Conservation (phyloP, 2,329 filamentous ascomycete species). For the Epichloe scottii region DNA sequence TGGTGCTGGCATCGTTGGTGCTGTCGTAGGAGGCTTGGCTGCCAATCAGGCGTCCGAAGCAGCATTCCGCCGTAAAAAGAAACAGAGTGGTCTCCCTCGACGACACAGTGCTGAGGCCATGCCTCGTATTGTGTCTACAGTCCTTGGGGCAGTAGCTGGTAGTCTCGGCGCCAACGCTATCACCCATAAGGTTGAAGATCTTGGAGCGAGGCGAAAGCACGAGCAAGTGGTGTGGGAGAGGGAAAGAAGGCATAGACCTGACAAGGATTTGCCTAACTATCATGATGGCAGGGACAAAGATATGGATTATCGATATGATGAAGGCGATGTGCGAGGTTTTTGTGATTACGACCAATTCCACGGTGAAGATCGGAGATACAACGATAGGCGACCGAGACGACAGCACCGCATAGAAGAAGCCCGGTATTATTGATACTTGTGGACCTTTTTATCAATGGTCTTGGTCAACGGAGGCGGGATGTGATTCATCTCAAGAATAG, state of each 20-base stretch:
- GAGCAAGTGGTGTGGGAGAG: constrained; percentile 22
- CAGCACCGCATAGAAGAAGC: constrained; percentile 14
- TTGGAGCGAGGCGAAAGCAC: constrained; percentile 20
- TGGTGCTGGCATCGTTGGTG: constrained; percentile 38
- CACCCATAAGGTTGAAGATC: constrained; percentile 29
- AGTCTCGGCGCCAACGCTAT: constrained; percentile 41
- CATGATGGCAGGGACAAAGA: constrained; percentile 10
- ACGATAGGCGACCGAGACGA: constrained; percentile 13
- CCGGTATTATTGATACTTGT: constrained; percentile 7
- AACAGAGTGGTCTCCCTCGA: constrained; percentile 10
- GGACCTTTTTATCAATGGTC: no score
- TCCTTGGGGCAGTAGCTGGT: constrained; percentile 42
- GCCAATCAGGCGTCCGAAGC: constrained; percentile 35
- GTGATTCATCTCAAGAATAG: no score
- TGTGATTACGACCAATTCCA: constrained; percentile 18
- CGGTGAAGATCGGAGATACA: constrained; percentile 4
- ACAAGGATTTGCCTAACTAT: constrained; percentile 16
- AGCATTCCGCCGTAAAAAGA: constrained; percentile 19
- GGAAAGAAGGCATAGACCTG: constrained; percentile 15
- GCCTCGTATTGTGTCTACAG: constrained; percentile 31
- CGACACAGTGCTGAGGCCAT: constrained; percentile 18
- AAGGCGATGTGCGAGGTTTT: constrained; percentile 11
- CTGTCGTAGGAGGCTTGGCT: constrained; percentile 41
- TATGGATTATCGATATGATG: constrained; percentile 4
- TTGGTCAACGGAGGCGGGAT: no score